Conservation (phyloP, 331 rosid genomes). For the Pyracantha coccinea region DNA sequence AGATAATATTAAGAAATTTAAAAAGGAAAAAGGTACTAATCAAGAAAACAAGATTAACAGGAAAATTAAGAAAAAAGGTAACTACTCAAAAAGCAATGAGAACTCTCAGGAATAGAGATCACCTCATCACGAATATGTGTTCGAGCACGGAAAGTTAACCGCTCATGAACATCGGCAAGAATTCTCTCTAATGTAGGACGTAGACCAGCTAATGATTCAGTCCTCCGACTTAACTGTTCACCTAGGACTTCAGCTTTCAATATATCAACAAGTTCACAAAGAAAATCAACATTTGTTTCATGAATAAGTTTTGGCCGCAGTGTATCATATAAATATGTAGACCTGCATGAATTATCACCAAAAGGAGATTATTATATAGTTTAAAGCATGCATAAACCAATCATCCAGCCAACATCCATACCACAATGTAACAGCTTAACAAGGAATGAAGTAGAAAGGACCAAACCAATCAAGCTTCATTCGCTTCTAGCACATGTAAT, state of each 20-base stretch:
- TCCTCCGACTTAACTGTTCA: constrained; percentile 65
- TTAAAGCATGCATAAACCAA: neutral
- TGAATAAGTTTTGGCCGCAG: constrained; percentile 93
- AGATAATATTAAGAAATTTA: neutral
- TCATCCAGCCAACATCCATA: neutral
- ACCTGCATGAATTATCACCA: constrained; percentile 44
- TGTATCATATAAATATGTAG: constrained; percentile 83
- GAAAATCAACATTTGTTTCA: constrained; percentile 85
- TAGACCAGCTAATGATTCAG: constrained; percentile 82
- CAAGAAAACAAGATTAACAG: constrained; percentile 7
- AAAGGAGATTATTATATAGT: neutral
- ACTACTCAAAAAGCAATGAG: neutral
- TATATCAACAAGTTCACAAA: constrained; percentile 94
- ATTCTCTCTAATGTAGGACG: constrained; percentile 88
- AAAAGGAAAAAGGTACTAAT: neutral
- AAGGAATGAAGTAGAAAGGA: neutral
- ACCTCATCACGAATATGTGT: constrained; percentile 96
- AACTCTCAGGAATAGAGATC: constrained; percentile 6
- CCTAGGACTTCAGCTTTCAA: constrained; percentile 90
- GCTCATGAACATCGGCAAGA: constrained; percentile 95
- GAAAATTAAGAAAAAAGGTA: neutral
- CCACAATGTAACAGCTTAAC: neutral
- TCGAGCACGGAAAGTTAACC: constrained; percentile 94
- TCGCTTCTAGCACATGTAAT: neutral
- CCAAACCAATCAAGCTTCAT: neutral